These are phyloP conservation scores for Trichophyton benhamiae DNA, from an alignment of 2,329 filamentous ascomycete species.

Conservation along the genomic window DNA sequence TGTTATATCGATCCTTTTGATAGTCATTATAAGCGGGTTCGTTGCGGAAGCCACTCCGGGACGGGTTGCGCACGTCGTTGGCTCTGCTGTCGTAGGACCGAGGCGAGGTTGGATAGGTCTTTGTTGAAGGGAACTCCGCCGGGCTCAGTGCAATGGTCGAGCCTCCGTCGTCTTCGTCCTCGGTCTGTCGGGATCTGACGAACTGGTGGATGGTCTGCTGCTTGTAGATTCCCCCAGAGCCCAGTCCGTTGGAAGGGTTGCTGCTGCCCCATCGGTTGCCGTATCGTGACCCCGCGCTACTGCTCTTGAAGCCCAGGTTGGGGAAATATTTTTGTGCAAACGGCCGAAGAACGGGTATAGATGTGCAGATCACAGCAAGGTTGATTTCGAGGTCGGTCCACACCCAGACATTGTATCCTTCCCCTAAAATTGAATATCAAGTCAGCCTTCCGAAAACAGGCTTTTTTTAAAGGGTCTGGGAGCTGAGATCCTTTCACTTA, in stretches of 20 bases:
- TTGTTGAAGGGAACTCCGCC: background rate
- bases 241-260: background rate
- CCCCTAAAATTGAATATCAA: conserved; percentile 8
- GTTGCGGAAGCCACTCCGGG: background rate
- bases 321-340: conserved; percentile 12
- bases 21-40: background rate
- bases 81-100: background rate
- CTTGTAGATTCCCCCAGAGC: conserved; percentile 6
- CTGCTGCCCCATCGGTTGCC: background rate
- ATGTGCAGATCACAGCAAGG: conserved; percentile 17
- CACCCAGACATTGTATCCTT: conserved; percentile 14
- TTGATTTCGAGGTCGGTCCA: conserved; percentile 16
- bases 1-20: background rate
- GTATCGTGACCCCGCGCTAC: background rate
- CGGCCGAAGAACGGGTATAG: conserved; percentile 14
- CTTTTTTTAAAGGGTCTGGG: background rate
- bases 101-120: background rate
- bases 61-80: background rate
- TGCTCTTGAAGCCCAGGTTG: conserved; percentile 1
- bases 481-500: conserved; percentile 2
- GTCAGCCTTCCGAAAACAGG: background rate
- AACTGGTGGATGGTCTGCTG: conserved; percentile 10
- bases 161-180: conserved; percentile 2
- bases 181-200: background rate
- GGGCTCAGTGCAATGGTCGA: background rate